Evolutionary conservation across 768 basidiomycete species (phyloP).

Genomic region (Lactarius deliciosus): DNA sequence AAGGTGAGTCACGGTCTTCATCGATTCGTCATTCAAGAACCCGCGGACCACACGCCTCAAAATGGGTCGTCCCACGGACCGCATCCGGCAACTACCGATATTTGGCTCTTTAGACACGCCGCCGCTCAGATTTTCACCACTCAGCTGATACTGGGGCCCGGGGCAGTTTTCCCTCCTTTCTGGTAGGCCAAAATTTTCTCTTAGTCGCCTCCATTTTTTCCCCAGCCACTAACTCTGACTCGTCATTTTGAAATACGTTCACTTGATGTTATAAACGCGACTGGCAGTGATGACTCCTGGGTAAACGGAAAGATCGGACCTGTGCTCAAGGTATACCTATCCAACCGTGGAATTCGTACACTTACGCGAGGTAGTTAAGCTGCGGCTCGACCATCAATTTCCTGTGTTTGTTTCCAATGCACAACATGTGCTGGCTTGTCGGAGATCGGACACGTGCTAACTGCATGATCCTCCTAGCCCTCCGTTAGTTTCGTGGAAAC

Average conservation of each 20-base stretch:
- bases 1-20: neutral
- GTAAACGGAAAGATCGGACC: constrained; percentile 3
- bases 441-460: constrained; percentile 15
- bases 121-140: neutral
- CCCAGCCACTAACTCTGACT: neutral
- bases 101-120: too few relatives aligned
- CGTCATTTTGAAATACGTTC: constrained; percentile 4
- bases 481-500: neutral
- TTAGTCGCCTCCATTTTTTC: neutral
- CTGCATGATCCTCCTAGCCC: constrained; percentile 3
- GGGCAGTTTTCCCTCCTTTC: neutral
- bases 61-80: neutral
- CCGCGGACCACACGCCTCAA: neutral
- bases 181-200: neutral
- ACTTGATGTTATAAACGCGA: neutral
- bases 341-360: neutral
- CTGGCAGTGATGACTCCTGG: constrained; percentile 3
- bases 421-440: neutral
- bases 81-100: neutral
- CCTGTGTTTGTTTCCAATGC: neutral
- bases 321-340: neutral
- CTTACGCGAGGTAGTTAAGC: neutral
- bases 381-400: neutral
- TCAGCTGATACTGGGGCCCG: neutral
- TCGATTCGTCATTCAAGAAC: neutral